Evolutionary conservation across 768 basidiomycete genomes (phyloP), one percentile per base, ranked within the genome.

Genomic region (Strobilomyces dryophilus): DNA sequence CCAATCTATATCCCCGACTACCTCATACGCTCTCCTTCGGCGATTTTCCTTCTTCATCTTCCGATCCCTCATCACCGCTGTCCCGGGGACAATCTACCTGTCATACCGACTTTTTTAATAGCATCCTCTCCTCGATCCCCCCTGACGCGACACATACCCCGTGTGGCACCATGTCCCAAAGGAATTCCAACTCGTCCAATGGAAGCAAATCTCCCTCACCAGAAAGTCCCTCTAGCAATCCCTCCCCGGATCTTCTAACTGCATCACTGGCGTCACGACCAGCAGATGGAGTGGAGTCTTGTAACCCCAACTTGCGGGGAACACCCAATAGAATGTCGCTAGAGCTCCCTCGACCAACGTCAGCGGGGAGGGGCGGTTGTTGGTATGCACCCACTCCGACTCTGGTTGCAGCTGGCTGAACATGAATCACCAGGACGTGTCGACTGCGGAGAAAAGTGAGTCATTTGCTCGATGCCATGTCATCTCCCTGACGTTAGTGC

Each of bases 391-490:
- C 37, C 47, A 40, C 56, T 39, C 35, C 20, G 12, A 41, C 32
- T 41, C 46, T 52, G 49, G 27, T 21, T 9, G 15, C 20, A 26
- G 43, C 24, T 35, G 10, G 40, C 59, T 65, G 39, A 66, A 37
- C 21, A 20, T 53, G 15, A 10, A 18, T 27, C 17, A 45, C 17
- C 36, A 92, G 89, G 89, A 92, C 89, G 47, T 92, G 89, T 71
- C 82, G 89, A 27, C 72, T 92, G 41, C 81, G 89, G 56, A 79
- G 89, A 74, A 92, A 91, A 77, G 89, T 90, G 61, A 56, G 66
- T 43, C 40, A 5, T 36, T n/a, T 36, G 0, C 40, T 29, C 14
- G 5, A 4, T 31, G 3, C 0, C 14, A 8, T 35, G 3, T 46
- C 45, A 41, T 40, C 34, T 31, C 29, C 52, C 20, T 57, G 45